Evolutionary conservation across 2,329 filamentous ascomycete genomes (phyloP).

Genomic region (Penicillium psychrosexuale): DNA sequence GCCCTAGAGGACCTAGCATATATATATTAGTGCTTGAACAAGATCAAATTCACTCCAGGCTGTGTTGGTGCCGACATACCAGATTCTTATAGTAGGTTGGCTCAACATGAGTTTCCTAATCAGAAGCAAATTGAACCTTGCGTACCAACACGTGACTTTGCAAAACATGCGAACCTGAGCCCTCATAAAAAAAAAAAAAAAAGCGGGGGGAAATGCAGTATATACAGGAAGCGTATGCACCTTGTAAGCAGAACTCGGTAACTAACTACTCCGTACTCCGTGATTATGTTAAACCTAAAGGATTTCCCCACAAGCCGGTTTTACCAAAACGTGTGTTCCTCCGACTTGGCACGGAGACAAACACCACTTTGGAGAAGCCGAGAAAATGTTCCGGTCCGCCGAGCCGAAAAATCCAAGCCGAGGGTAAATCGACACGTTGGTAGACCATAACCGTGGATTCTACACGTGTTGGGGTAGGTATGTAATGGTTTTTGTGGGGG

Average conservation of each 20-base stretch:
- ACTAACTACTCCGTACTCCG: background rate
- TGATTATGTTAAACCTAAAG: background rate
- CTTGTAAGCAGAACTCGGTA: background rate
- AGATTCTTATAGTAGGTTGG: conserved; percentile 47
- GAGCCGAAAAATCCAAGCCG: conserved; percentile 12
- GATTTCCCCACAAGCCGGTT: background rate
- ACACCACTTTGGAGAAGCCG: background rate
- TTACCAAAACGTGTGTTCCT: background rate
- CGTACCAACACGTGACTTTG: background rate
- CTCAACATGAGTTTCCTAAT: background rate
- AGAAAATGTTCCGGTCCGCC: conserved; percentile 18
- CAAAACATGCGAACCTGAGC: no score
- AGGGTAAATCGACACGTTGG: background rate
- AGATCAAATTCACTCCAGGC: conserved; percentile 46
- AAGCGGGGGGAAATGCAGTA: background rate
- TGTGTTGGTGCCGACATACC: conserved; percentile 57
- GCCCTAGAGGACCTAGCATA: background rate
- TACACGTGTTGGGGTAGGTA: background rate
- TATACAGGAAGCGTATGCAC: background rate
- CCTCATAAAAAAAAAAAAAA: background rate
- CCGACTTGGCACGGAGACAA: background rate
- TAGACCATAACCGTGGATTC: background rate
- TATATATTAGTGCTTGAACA: conserved; percentile 32
- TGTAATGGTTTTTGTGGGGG: background rate
- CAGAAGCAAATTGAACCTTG: background rate